These are phyloP conservation scores for Yarrowia keelungensis DNA, from an alignment of 805 yeast species.

Conservation along the genomic window DNA sequence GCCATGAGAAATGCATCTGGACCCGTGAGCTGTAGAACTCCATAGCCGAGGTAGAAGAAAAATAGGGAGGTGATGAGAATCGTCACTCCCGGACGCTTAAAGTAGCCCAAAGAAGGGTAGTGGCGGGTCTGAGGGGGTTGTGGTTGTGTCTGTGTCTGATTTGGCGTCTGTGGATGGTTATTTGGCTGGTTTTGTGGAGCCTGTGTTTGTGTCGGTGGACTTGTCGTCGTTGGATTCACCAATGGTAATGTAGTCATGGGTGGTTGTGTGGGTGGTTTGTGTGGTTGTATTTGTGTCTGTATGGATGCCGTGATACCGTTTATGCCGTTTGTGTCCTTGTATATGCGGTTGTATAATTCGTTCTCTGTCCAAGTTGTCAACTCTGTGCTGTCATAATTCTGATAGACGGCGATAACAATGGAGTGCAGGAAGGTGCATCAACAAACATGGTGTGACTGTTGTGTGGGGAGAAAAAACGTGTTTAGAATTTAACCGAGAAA, in stretches of 20 bases:
- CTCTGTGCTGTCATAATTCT: conserved; percentile 13
- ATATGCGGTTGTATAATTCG: background rate
- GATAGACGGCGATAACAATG: conserved; percentile 25
- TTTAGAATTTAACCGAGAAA: too few species aligned
- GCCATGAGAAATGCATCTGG: conserved; percentile 30
- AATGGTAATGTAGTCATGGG: too few species aligned
- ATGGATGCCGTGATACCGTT: background rate
- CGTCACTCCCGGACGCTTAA: conserved; percentile 22
- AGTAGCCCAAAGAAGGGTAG: conserved; percentile 7
- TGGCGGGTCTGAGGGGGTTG: background rate
- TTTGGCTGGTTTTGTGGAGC: background rate
- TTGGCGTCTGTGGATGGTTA: background rate
- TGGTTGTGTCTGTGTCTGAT: background rate
- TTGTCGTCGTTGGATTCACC: background rate
- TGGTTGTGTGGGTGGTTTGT: background rate
- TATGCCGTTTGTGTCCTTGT: too few species aligned
- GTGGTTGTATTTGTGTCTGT: background rate
- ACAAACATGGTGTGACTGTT: background rate
- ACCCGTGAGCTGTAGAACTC: conserved; percentile 2
- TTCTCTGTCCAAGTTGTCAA: background rate
- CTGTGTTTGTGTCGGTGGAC: background rate
- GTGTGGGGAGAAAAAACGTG: background rate
- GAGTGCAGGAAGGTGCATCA: conserved; percentile 27
- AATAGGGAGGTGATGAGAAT: conserved; percentile 15
- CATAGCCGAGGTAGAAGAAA: conserved; percentile 34